Conservation (phyloP, 2,329 filamentous ascomycete genomes). For the Arthrinium phaeospermum region DNA sequence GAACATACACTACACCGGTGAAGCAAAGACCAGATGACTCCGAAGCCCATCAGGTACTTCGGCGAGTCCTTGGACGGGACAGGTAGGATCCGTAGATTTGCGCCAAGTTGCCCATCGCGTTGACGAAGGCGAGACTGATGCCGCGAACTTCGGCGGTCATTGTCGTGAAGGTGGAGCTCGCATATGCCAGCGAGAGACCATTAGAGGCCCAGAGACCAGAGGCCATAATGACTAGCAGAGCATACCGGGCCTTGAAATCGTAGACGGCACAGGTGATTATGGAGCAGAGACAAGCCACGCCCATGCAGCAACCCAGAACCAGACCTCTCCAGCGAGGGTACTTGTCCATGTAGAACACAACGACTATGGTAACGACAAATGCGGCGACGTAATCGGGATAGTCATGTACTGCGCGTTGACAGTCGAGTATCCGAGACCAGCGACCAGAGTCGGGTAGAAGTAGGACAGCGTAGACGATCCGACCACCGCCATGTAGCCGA, state of each 20-base stretch:
- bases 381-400: conserved; percentile 50
- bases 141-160: conserved; percentile 57
- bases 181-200: conserved; percentile 56
- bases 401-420: conserved; percentile 57
- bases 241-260: conserved; percentile 58
- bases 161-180: conserved; percentile 55
- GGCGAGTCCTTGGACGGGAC: conserved; percentile 33
- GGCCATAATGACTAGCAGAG: conserved; percentile 60
- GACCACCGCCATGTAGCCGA: conserved; percentile 50
- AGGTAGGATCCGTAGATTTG: conserved; percentile 57
- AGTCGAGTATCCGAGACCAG: conserved; percentile 54
- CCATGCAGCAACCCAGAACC: conserved; percentile 55
- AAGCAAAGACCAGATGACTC: conserved; percentile 35
- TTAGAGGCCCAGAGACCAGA: conserved; percentile 60
- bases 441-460: conserved; percentile 51
- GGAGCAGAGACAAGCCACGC: conserved; percentile 44
- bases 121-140: conserved; percentile 58
- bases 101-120: conserved; percentile 58
- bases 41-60: conserved; percentile 32
- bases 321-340: conserved; percentile 51
- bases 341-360: conserved; percentile 54
- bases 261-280: conserved; percentile 52
- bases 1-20: conserved; percentile 23
- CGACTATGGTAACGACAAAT: conserved; percentile 54
- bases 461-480: conserved; percentile 55